Conservation (phyloP, 306 rosid species). For the Lathyrus oleraceus region DNA sequence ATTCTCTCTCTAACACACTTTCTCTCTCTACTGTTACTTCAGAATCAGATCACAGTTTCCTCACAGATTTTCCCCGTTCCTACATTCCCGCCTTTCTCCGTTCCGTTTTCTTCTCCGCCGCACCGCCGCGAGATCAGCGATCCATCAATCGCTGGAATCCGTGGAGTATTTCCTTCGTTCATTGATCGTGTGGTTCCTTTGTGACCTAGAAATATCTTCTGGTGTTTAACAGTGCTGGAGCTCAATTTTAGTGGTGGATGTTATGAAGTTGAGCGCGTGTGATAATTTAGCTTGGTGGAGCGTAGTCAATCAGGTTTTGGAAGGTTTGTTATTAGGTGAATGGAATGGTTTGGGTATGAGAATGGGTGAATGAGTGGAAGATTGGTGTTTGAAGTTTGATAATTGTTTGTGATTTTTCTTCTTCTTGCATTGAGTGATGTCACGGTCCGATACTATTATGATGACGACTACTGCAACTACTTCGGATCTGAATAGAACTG, state of each 20-base stretch:
- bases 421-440: slow-evolving; percentile 43
- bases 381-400: slow-evolving; percentile 42
- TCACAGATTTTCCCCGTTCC: slow-evolving; percentile 39
- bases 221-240: slow-evolving; percentile 11
- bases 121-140: slow-evolving; percentile 32
- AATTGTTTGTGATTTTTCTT: slow-evolving; percentile 31
- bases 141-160: slow-evolving; percentile 44
- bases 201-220: neutral
- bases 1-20: slow-evolving; percentile 15
- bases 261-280: slow-evolving; percentile 38
- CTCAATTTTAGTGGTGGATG: slow-evolving; percentile 40
- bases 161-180: slow-evolving; percentile 22
- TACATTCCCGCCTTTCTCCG: slow-evolving; percentile 45
- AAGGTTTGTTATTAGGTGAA: slow-evolving; percentile 27
- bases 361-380: slow-evolving; percentile 48
- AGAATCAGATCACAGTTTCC: slow-evolving; percentile 56
- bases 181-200: slow-evolving; percentile 19
- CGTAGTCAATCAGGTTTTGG: slow-evolving; percentile 40
- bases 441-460: slow-evolving; percentile 66
- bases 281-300: slow-evolving; percentile 38
- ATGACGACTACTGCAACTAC: slow-evolving; percentile 61
- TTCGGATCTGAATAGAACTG: slow-evolving; percentile 76
- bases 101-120: slow-evolving; percentile 35
- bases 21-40: slow-evolving; percentile 51
- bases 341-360: slow-evolving; percentile 56